phyloP scores from a whole-genome alignment of 116 monocot genomes.

The Thalassia testudinum region DNA sequence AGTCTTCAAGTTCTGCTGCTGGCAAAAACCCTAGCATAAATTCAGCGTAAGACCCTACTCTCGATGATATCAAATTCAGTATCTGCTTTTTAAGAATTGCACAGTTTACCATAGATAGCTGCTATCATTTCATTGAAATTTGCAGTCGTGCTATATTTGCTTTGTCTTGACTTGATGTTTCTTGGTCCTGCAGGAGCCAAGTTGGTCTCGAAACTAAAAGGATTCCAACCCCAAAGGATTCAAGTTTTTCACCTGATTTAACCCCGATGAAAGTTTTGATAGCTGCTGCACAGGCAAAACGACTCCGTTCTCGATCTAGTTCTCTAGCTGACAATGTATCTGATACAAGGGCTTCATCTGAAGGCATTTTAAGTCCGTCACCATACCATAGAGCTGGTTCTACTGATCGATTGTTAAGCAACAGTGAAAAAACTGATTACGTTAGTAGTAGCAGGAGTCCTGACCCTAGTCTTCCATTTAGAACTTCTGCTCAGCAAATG shows the following conservation, averaged over 20 bases:
- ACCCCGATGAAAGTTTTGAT: conserved; percentile 64
- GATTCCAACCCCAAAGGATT: conserved; percentile 17
- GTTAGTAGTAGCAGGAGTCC: conserved; percentile 29
- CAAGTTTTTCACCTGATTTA: conserved; percentile 32
- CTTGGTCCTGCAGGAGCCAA: conserved; percentile 24
- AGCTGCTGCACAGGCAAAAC: conserved; percentile 68
- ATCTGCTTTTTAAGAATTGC: background rate
- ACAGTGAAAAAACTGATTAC: conserved; percentile 26
- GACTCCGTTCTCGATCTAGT: conserved; percentile 39
- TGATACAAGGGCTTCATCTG: conserved; percentile 22
- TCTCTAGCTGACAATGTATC: conserved; percentile 25
- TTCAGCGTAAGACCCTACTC: conserved; percentile 22
- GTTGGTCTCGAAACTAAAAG: conserved; percentile 13
- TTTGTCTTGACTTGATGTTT: background rate
- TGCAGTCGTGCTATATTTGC: too few relatives aligned
- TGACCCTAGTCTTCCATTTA: conserved; percentile 8
- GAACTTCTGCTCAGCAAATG: background rate
- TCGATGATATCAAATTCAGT: background rate
- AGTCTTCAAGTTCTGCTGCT: conserved; percentile 14
- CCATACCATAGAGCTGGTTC: conserved; percentile 20
- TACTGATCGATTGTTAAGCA: conserved; percentile 25
- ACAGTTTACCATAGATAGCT: background rate
- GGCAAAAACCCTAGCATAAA: conserved; percentile 13
- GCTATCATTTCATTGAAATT: too few relatives aligned
- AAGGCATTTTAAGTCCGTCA: conserved; percentile 23